These are phyloP conservation scores for Physcia stellaris DNA, from an alignment of 495 filamentous ascomycete species.

Conservation along the genomic window DNA sequence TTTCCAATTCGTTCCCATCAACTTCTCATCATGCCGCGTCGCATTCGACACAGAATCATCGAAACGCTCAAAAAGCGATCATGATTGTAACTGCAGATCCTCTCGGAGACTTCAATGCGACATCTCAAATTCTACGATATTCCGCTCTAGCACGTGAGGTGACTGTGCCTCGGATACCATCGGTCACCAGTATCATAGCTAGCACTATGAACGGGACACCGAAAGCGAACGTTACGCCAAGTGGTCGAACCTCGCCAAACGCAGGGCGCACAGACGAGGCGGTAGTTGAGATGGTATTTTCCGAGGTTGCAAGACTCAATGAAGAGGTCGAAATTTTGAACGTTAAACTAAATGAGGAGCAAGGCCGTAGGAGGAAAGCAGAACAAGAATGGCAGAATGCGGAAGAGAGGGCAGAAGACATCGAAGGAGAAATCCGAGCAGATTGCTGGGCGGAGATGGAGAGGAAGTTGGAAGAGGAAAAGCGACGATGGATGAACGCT, in stretches of 20 bases:
- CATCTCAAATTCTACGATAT: constrained; percentile 89
- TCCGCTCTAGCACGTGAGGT: constrained; percentile 88
- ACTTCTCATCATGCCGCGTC: constrained; percentile 33
- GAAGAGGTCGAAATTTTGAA: constrained; percentile 56
- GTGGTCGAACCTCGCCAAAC: constrained; percentile 34
- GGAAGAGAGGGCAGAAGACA: constrained; percentile 52
- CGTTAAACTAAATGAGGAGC: constrained; percentile 44
- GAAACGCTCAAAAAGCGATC: constrained; percentile 69
- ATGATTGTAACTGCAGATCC: constrained; percentile 98
- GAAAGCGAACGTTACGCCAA: constrained; percentile 23
- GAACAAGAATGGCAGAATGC: constrained; percentile 43
- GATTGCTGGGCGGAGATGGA: constrained; percentile 85
- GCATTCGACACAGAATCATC: constrained; percentile 24
- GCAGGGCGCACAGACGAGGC: constrained; percentile 50
- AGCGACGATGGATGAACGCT: constrained; percentile 60
- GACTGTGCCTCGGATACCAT: constrained; percentile 78
- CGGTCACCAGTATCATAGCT: constrained; percentile 48
- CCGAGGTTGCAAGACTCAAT: constrained; percentile 60
- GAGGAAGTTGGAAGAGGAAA: constrained; percentile 53
- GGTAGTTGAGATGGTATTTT: constrained; percentile 46
- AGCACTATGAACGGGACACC: constrained; percentile 21
- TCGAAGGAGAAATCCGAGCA: constrained; percentile 82
- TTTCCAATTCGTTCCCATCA: constrained; percentile 86
- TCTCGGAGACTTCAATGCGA: constrained; percentile 87
- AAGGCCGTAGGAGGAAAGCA: constrained; percentile 41